phyloP scores from a whole-genome alignment of 345 rosid species.

The Conringia planisiliqua region DNA sequence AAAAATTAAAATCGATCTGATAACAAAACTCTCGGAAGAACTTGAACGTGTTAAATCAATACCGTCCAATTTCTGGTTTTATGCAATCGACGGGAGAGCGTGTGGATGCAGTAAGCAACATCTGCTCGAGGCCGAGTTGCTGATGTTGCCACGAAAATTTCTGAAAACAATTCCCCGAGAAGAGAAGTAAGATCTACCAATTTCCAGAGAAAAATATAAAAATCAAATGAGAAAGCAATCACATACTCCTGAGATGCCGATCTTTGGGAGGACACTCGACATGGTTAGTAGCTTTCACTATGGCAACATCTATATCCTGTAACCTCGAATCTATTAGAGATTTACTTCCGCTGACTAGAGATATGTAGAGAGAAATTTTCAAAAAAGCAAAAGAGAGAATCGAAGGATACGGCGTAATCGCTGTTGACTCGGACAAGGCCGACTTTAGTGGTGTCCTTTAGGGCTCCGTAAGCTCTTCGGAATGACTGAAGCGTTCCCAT shows the following conservation, averaged over 20 bases:
- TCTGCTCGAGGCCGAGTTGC: slow-evolving; percentile 83
- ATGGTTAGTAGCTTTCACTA: slow-evolving; percentile 91
- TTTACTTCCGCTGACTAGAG: neutral
- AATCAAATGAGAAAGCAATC: neutral
- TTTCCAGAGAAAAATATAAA: neutral
- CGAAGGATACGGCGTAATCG: slow-evolving; percentile 60
- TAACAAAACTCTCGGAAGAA: neutral
- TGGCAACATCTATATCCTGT: slow-evolving; percentile 84
- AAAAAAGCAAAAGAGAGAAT: neutral
- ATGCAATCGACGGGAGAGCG: slow-evolving; percentile 68
- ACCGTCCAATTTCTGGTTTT: slow-evolving; percentile 90
- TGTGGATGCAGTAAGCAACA: slow-evolving; percentile 85
- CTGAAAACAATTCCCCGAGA: slow-evolving; percentile 31
- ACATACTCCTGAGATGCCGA: slow-evolving; percentile 66
- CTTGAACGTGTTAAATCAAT: neutral
- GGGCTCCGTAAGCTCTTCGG: slow-evolving; percentile 85
- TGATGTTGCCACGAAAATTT: slow-evolving; percentile 68
- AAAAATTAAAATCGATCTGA: neutral
- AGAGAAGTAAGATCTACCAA: neutral
- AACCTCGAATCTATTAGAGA: slow-evolving; percentile 20
- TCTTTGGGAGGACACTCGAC: slow-evolving; percentile 91
- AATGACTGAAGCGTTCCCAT: slow-evolving; percentile 87
- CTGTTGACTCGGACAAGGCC: slow-evolving; percentile 92
- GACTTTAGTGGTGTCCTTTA: slow-evolving; percentile 90
- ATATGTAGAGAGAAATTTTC: neutral